A percentile compares a stretch with the other conserved stretches of the same genome.
These are phyloP conservation scores for Durotheca rogersii DNA, from an alignment of 495 filamentous ascomycete species.

Conservation along the genomic window DNA sequence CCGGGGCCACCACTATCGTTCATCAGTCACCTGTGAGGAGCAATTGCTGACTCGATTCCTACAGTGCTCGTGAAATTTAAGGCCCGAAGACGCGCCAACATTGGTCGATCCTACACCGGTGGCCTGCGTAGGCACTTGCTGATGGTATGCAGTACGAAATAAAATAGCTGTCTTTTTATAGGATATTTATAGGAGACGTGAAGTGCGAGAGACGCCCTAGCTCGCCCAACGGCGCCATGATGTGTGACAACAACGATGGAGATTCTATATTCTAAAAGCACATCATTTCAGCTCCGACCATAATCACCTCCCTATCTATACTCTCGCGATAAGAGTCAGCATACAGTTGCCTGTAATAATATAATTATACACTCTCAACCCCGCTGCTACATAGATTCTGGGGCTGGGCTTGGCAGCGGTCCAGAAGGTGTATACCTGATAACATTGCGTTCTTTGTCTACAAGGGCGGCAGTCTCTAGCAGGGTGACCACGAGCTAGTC, in stretches of 20 bases:
- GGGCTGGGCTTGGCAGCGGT: slow-evolving; percentile 1
- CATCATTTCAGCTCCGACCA: background rate
- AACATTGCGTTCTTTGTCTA: too few relatives aligned
- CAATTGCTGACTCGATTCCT: background rate
- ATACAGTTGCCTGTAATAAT: background rate
- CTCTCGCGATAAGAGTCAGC: background rate
- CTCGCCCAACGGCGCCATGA: too few relatives aligned
- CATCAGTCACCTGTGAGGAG: too few relatives aligned
- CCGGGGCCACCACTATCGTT: too few relatives aligned
- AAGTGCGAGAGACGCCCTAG: background rate
- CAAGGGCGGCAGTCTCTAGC: slow-evolving; percentile 19
- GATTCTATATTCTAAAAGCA: background rate
- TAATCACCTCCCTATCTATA: background rate
- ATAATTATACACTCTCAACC: background rate
- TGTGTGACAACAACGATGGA: background rate
- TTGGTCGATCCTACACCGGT: slow-evolving; percentile 10
- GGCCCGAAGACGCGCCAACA: slow-evolving; percentile 3
- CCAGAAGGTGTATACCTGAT: background rate
- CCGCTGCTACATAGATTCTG: background rate
- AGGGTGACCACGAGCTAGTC: slow-evolving; percentile 19
- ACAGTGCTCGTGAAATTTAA: slow-evolving; percentile 23
- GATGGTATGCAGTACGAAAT: background rate
- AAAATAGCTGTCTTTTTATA: background rate
- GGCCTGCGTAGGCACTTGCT: slow-evolving; percentile 2
- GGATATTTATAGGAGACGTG: background rate